These are phyloP conservation scores for Hansenula sp. DNA, from an alignment of 1,139 yeast genomes.

Conservation along the genomic window DNA sequence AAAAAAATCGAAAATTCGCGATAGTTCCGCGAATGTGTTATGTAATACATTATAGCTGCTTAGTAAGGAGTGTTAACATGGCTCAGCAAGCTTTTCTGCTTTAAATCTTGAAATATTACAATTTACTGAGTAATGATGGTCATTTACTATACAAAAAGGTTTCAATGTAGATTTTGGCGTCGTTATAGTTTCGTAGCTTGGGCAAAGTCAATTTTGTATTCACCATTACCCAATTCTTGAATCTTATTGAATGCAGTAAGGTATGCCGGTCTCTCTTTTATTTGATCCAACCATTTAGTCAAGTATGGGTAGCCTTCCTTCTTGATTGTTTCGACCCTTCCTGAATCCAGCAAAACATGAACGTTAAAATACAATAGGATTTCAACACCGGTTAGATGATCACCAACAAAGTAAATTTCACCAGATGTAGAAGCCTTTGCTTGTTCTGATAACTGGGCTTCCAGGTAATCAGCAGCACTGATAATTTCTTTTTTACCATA, in stretches of 20 bases:
- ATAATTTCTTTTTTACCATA: conserved; percentile 39
- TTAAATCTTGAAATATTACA: too few species aligned
- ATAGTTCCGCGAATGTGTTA: neutral
- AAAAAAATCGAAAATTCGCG: neutral
- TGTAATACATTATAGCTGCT: too few species aligned
- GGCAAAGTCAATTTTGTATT: neutral
- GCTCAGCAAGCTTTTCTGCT: too few species aligned
- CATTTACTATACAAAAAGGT: neutral
- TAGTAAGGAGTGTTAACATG: too few species aligned
- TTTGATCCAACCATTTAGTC: conserved; percentile 15
- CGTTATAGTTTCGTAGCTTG: neutral
- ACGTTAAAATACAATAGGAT: conserved; percentile 41
- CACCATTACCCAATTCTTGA: neutral
- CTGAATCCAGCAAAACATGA: conserved; percentile 5
- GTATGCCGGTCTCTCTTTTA: conserved; percentile 15
- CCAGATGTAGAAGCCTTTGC: conserved; percentile 23
- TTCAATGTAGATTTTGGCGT: neutral
- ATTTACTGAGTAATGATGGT: too few species aligned
- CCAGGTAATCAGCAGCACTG: conserved; percentile 37
- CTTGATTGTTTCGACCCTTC: conserved; percentile 9
- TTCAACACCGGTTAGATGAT: conserved; percentile 57
- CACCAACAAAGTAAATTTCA: conserved; percentile 47
- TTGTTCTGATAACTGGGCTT: conserved; percentile 31
- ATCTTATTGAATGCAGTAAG: conserved; percentile 8
- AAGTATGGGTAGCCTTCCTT: conserved; percentile 16